Evolutionary conservation across 2,329 filamentous ascomycete species (phyloP), one percentile per base, ranked within the genome.

Genomic region (Cladosporium sphaerospermum): DNA sequence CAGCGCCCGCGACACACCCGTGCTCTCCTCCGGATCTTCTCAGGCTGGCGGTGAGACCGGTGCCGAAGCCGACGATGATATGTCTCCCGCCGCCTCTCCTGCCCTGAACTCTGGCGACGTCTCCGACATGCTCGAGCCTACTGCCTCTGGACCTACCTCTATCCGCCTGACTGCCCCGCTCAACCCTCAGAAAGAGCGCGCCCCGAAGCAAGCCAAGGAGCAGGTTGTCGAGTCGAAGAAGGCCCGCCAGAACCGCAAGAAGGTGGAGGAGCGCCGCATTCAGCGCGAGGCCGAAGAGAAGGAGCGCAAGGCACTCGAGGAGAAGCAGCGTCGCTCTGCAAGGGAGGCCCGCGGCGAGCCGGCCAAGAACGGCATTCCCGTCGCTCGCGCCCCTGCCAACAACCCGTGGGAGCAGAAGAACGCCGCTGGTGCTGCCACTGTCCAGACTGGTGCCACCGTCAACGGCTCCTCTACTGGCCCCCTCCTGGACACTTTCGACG

Each of bases 171-270:
- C 86, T 52, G 83, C 84, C 67, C 80, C 71, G 64, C 79, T 72
- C 67, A 82, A 78, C 73, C 73, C 74, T 16, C 69, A 71, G 59
- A 71, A 73, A 53, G 57, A 70, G 33, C 70, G 79, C 66, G 80
- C 85, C 72, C 75, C 80, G 57, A 84, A 84, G 71, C 73, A 78
- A 49, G 74, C 78, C 39, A 77, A 71, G 53, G 67, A 81, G 59
- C 83, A 88, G 69, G 78, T 80, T 45, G 80, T 79, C 14, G 88
- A 96, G 77, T 87, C 86, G 16, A 96, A 96, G 85, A 96, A 96
- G 78, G 89, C 95, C 75, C 85, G 90, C 56, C 91, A 96, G 76
- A 93, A 96, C 75, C 82, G 85, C 61, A 83, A 86, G 75, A 96
- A 96, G 82, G 84, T 81, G 36, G 90, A 96, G 72, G 85, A 83